phyloP scores from a whole-genome alignment of 805 yeast species.

The Zygosaccharomyces pseudorouxii region DNA sequence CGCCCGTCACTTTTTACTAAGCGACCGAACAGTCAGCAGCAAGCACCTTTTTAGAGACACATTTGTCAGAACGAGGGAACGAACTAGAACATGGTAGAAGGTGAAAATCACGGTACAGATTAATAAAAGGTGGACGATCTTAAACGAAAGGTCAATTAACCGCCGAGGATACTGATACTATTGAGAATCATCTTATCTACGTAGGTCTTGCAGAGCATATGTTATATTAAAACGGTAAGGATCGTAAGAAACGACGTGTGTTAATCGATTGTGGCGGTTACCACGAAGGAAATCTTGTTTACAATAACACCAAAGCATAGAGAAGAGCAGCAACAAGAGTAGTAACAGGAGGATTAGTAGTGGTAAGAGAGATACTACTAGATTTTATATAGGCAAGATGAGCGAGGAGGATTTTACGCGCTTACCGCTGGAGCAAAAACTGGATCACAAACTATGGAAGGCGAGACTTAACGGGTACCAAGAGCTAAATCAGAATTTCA shows the following conservation, averaged over 20 bases:
- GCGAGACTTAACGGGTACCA: slow-evolving; percentile 78
- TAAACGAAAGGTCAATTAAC: too few relatives aligned
- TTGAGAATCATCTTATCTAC: too few relatives aligned
- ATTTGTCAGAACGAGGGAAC: slow-evolving; percentile 6
- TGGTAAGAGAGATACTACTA: not conserved
- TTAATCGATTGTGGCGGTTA: slow-evolving; percentile 5
- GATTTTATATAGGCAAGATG: slow-evolving; percentile 23
- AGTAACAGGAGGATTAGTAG: not conserved
- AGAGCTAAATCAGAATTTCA: slow-evolving; percentile 51
- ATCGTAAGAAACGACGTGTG: not conserved
- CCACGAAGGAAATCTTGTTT: not conserved
- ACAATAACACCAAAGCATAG: not conserved
- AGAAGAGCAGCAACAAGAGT: not conserved
- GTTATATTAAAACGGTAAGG: too few relatives aligned
- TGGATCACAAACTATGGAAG: slow-evolving; percentile 79
- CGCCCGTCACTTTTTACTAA: slow-evolving; percentile 12
- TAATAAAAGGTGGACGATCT: too few relatives aligned
- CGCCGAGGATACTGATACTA: too few relatives aligned
- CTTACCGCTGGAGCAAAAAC: slow-evolving; percentile 62
- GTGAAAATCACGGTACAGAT: not conserved
- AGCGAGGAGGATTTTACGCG: slow-evolving; percentile 55
- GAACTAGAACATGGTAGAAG: not conserved
- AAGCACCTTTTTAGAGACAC: not conserved
- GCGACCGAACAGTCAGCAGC: slow-evolving; percentile 3
- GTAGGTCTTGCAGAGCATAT: too few relatives aligned